Evolutionary conservation across 2,329 filamentous ascomycete species (phyloP), one percentile per base, ranked within the genome.

Genomic region (Piedraia hortae): DNA sequence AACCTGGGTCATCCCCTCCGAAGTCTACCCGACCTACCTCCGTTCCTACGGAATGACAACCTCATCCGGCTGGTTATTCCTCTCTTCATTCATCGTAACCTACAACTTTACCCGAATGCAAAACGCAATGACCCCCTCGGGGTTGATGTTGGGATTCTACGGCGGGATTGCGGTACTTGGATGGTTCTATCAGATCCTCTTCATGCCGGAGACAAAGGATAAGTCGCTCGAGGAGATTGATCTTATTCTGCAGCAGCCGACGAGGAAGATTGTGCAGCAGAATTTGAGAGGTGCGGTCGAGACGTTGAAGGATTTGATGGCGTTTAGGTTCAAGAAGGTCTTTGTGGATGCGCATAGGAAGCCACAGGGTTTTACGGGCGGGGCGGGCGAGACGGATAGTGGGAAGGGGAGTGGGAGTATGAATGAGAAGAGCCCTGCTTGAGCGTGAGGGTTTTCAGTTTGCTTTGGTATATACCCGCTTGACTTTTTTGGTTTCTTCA

Each of bases 51-150:
- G 69, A 28, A 74, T 75, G 68, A 69, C 65, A 4, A 66, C 59
- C 0, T 67, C 63, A 0, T 62, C 66, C 20, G 63, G 59, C 2
- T 60, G 63, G 29, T 51, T 74, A 4, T 75, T 73, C 56, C 51
- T 74, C 11, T 62, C 58, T 23, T 68, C 63, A 2, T 74, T 73
- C 47, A 54, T 72, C 32, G 65, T 74, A 22, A 74, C 68, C 6
- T 74, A 73, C 52, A 73, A 73, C 52, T 75, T 74, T 45, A 55
- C 56, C 0, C 51, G 53, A 6, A 75, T 74, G 69, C 60, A 69
- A 41, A 40, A 56, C 0, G 57, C 60, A n/a, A 69, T 75, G 56
- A 59, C 53, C 5, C 51, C 46, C 15, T 71, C 64, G 1, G 68
- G 69, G 6, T 48, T 74, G 1, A 52, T 59, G 0, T 53, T 74